These are phyloP conservation scores for Xylaria sp. DNA, from an alignment of 2,329 filamentous ascomycete genomes.

Conservation along the genomic window DNA sequence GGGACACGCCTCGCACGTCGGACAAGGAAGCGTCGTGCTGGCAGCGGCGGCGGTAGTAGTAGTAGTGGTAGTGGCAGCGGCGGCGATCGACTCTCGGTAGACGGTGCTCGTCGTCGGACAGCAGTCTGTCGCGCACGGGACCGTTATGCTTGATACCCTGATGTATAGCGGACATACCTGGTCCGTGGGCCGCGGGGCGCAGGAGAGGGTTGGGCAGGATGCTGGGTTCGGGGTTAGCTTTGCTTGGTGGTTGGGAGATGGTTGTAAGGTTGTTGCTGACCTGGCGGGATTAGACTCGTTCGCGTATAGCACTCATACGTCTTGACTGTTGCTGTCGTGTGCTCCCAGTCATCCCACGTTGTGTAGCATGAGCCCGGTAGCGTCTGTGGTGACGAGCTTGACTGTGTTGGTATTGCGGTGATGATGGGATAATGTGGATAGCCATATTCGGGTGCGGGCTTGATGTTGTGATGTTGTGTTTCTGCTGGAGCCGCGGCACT, in stretches of 20 bases:
- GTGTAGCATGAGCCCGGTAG: constrained; percentile 44
- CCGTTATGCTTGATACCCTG: constrained; percentile 47
- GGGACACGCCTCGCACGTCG: constrained; percentile 44
- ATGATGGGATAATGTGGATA: background rate
- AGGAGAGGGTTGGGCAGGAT: constrained; percentile 43
- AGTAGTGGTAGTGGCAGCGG: background rate
- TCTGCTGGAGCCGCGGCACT: constrained; percentile 35
- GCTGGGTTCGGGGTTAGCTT: constrained; percentile 28
- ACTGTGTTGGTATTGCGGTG: background rate
- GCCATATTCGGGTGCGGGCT: background rate
- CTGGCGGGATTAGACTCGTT: constrained; percentile 36
- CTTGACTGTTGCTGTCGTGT: constrained; percentile 39
- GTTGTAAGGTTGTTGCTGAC: constrained; percentile 27
- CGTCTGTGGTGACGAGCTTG: constrained; percentile 8
- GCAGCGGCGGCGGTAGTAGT: too few species aligned
- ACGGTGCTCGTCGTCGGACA: constrained; percentile 52
- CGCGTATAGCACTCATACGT: constrained; percentile 44
- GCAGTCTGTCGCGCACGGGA: constrained; percentile 53
- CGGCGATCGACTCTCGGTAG: constrained; percentile 4
- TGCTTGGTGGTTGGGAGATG: background rate
- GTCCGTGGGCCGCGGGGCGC: constrained; percentile 38
- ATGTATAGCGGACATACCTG: constrained; percentile 48
- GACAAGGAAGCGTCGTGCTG: constrained; percentile 34
- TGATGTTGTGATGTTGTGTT: background rate
- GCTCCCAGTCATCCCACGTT: constrained; percentile 39